Conservation (phyloP, 495 filamentous ascomycete genomes). For the Glarea lozoyensis region DNA sequence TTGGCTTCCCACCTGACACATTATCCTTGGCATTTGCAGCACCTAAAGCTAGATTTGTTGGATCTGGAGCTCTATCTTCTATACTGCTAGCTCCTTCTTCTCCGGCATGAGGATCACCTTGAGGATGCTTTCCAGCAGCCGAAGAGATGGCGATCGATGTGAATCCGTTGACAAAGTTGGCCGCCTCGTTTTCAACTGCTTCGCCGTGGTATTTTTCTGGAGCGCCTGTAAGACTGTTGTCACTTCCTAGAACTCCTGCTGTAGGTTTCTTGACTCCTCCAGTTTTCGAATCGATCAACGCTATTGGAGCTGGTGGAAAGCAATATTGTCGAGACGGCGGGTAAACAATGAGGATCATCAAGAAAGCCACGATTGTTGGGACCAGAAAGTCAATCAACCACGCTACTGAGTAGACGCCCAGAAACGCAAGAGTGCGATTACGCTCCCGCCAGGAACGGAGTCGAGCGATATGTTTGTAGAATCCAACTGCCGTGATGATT, state of each 20-base stretch:
- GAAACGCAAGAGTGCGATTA: constrained; percentile 58
- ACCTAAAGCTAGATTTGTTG: constrained; percentile 42
- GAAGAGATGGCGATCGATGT: constrained; percentile 66
- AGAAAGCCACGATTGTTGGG: constrained; percentile 42
- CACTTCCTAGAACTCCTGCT: constrained; percentile 61
- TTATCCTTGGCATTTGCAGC: constrained; percentile 51
- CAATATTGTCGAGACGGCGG: constrained; percentile 53
- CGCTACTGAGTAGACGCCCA: constrained; percentile 60
- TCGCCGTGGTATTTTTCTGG: constrained; percentile 81
- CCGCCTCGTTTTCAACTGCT: constrained; percentile 78
- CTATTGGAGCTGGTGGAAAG: constrained; percentile 68
- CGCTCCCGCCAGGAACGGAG: constrained; percentile 75
- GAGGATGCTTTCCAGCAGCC: constrained; percentile 58
- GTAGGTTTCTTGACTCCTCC: constrained; percentile 62
- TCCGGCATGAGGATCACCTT: constrained; percentile 30
- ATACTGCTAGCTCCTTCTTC: constrained; percentile 11
- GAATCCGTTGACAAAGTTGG: constrained; percentile 69
- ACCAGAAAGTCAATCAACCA: constrained; percentile 73
- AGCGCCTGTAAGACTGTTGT: constrained; percentile 72
- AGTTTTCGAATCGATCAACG: constrained; percentile 50
- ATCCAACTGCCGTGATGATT: constrained; percentile 54
- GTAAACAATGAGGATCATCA: constrained; percentile 59
- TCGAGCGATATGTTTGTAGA: constrained; percentile 65
- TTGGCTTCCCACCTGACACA: constrained; percentile 36
- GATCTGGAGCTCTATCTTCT: constrained; percentile 45